A percentile compares a stretch with the other conserved stretches of the same genome.
Conservation (phyloP, 257 asterid genomes). For the Solanum clarkiae region DNA sequence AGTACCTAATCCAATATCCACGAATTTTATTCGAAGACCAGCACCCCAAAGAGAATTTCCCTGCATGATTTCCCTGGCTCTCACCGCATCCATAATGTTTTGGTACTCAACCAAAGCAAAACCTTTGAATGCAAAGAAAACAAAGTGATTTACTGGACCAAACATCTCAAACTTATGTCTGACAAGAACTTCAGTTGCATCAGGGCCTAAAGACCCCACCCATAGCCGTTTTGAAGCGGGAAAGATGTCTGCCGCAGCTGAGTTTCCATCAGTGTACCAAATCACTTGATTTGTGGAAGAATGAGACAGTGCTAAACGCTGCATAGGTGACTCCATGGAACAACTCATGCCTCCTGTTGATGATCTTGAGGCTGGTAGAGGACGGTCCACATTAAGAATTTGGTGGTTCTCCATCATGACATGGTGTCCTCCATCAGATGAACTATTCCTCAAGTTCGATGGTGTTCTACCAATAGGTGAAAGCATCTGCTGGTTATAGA, state of each 20-base stretch:
- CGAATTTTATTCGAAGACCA: slow-evolving; percentile 53
- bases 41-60: slow-evolving; percentile 76
- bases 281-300: slow-evolving; percentile 34
- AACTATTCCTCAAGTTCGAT: slow-evolving; percentile 43
- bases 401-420: slow-evolving; percentile 50
- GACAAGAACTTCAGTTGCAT: slow-evolving; percentile 59
- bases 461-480: slow-evolving; percentile 67
- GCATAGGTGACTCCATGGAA: slow-evolving; percentile 59
- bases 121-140: slow-evolving; percentile 42
- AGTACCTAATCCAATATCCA: slow-evolving; percentile 66
- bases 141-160: slow-evolving; percentile 55
- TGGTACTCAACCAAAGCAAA: slow-evolving; percentile 65
- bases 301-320: slow-evolving; percentile 23
- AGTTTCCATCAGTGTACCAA: slow-evolving; percentile 72
- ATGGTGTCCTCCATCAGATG: slow-evolving; percentile 36
- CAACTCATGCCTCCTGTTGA: slow-evolving; percentile 33
- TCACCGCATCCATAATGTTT: slow-evolving; percentile 69
- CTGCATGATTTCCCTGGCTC: slow-evolving; percentile 78
- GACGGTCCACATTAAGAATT: slow-evolving; percentile 22
- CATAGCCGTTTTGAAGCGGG: slow-evolving; percentile 77
- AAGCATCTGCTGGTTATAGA: slow-evolving; percentile 37
- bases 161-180: slow-evolving; percentile 74
- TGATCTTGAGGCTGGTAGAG: slow-evolving; percentile 29
- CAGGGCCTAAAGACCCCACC: slow-evolving; percentile 77
- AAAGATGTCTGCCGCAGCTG: slow-evolving; percentile 66